Base-by-base conservation (phyloP, 805 yeast species). In the Candida incommunis region DNA sequence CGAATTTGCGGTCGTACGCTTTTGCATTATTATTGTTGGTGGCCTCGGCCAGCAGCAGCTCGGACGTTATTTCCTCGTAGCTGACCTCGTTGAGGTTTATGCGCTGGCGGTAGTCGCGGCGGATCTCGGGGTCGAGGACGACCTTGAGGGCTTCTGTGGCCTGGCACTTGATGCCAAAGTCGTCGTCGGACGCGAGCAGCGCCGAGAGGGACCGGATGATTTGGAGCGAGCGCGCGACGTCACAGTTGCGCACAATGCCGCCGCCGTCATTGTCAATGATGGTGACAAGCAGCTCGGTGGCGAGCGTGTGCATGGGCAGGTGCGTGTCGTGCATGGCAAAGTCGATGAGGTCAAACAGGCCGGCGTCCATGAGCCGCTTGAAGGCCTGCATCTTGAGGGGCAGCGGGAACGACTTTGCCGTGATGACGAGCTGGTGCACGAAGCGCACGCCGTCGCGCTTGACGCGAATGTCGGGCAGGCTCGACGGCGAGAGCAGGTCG, bases 231-330 rank as follows among this genome's bases (percentile, higher is more conserved):
- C 47, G 42, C 24, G 41, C 23, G 31, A 48, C 41, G 31, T 29
- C 43, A 25, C 35, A 35, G 18, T 41, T 47, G 18, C 48, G 41
- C 13, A 54, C 43, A 29, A 84, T 76, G 35, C 83, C 60, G 15
- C 77, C 61, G 7, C 83, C 79, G 55, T 87, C 95, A 53, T 83
- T 90, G 48, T 88, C 96, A 22, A 88, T 80, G 3, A 87, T 78
- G 1, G 86, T 68, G 5, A 83, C 82, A 15, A 88, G 72, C 5
- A 85, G 63, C 56, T 90, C 96, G 0, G 92, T 79, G 0, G 94
- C 94, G 21, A 82, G 57, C 2, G 79, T 76, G 46, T 90, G 67
- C 7, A 76, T 70, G 3, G 68, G 66, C 34, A 66, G 59, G 1
- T 62, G 62, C 1, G 63, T 58, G 52, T 76, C 80, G 22, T 68